phyloP scores from a whole-genome alignment of 208 protist species.

The Polymyxa betae region DNA sequence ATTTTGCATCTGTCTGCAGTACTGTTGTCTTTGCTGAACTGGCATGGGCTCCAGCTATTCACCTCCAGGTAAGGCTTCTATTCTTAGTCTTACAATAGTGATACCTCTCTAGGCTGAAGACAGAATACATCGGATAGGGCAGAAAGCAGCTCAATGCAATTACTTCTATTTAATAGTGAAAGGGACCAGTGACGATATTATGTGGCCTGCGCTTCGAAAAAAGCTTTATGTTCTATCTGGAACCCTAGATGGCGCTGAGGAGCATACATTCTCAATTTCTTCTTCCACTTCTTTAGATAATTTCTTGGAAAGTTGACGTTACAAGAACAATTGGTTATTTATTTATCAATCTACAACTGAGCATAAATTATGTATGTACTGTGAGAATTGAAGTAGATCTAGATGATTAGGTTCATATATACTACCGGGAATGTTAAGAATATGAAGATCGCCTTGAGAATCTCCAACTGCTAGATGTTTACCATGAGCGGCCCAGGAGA shows the following conservation, averaged over 20 bases:
- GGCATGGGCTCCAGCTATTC: background rate
- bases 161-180: constrained; percentile 7
- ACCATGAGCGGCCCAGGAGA: background rate
- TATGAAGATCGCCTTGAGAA: background rate
- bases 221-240: background rate
- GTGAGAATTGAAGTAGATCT: background rate
- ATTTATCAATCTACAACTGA: too few relatives aligned
- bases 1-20: background rate
- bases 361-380: background rate
- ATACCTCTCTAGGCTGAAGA: constrained; percentile 30
- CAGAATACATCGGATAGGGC: background rate
- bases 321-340: too few relatives aligned
- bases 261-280: background rate
- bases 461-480: background rate
- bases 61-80: background rate
- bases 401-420: background rate
- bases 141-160: background rate
- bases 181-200: constrained; percentile 22
- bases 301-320: too few relatives aligned
- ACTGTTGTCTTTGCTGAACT: constrained; percentile 27
- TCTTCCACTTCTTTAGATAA: too few relatives aligned
- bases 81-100: too few relatives aligned
- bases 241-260: background rate
- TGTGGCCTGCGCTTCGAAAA: background rate
- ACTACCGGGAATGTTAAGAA: background rate